Evolutionary conservation across 2,329 filamentous ascomycete genomes (phyloP), one percentile per base, ranked within the genome.

Genomic region (Ceratocystis cubensis): DNA sequence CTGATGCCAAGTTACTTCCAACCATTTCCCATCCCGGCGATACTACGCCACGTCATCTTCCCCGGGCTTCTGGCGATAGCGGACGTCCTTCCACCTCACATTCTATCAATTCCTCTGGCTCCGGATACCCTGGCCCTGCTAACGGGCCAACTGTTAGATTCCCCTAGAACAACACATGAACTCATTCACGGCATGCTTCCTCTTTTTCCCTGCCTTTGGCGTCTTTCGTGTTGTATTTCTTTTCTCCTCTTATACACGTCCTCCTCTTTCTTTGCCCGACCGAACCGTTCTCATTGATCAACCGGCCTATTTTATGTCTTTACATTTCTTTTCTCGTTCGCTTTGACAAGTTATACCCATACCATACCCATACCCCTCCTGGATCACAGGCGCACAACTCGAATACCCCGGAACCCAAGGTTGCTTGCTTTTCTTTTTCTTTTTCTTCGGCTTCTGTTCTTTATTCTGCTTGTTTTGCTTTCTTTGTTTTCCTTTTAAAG

Each of bases 31-130:
- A 89, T 74, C 83, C 88, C 69, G 90, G 91, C 74, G 91, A 96
- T 76, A 82, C 85, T 71, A 95, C 90, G 50, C 89, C 91, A 70
- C 88, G 89, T 77, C 90, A 95, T 78, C 85, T 86, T 76, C 82
- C 88, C 75, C 88, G 91, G 76, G 87, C 87, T 75, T 95, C 91
- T 75, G 90, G 88, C 75, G 91, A 96, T 78, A 94, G 89, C 81
- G 91, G 91, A 76, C 89, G 91, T 75, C 91, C 91, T 76, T 93
- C 89, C 74, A 96, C 91, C 80, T 94, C 91, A 80, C 89, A 96
- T 87, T 96, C 91, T 83, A 89, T 88, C 75, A 85, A 86, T 88
- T 93, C 66, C 53, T 56, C 57, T 61, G 56, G 53, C 15, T 66
- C 90, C 85, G 90, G 90, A 91, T 94, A 94, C 89, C 89, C 91